Evolutionary conservation across 176 grass and related monocot genomes (phyloP).

Genomic region (Rhynchospora breviuscula): DNA sequence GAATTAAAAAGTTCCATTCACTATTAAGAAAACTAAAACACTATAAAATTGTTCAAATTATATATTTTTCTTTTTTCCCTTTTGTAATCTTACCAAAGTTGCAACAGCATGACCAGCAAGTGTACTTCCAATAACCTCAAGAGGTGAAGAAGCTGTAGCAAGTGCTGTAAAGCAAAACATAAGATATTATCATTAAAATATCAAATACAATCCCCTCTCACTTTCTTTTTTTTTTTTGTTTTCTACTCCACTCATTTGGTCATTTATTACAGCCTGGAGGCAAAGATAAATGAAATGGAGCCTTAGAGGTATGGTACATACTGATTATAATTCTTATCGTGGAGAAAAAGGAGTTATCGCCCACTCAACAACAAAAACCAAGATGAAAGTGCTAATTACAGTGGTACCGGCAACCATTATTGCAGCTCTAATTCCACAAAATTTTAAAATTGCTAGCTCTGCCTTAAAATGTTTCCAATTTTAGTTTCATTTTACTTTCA

Average conservation of each 20-base stretch:
- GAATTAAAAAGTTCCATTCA: background rate
- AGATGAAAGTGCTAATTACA: constrained; percentile 77
- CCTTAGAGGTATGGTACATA: background rate
- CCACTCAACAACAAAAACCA: constrained; percentile 99
- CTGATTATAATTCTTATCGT: constrained; percentile 43
- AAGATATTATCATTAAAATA: background rate
- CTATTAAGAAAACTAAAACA: background rate
- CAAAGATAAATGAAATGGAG: background rate
- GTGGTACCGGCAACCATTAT: constrained; percentile 76
- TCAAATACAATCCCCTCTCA: background rate
- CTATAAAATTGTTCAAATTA: background rate
- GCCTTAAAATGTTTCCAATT: too few species aligned
- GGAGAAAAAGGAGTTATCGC: constrained; percentile 99
- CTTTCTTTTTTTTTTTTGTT: background rate
- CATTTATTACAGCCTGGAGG: background rate
- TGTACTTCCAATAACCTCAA: constrained; percentile 78
- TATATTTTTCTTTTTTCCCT: background rate
- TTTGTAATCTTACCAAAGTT: constrained; percentile 64
- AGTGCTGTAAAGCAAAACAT: constrained; percentile 52
- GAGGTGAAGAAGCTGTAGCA: constrained; percentile 91
- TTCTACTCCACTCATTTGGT: background rate
- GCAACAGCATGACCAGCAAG: constrained; percentile 85
- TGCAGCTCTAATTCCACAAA: constrained; percentile 82
- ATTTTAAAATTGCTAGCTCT: constrained; percentile 74
- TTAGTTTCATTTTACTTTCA: too few species aligned